Conservation (phyloP, 768 basidiomycete species). For the Russula olivacea region DNA sequence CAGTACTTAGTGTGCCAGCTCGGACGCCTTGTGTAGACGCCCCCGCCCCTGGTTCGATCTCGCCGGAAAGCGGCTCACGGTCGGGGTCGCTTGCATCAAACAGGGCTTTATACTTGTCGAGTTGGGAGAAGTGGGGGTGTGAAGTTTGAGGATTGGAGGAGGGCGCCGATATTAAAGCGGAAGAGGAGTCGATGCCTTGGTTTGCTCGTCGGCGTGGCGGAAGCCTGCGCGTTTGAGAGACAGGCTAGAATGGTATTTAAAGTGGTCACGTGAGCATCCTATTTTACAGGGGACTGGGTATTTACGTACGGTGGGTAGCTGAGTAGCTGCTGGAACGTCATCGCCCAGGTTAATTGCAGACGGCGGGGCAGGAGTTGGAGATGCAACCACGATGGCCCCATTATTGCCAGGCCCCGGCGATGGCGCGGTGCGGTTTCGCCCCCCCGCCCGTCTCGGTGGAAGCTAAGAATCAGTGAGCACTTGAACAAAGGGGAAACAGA, state of each 20-base stretch:
- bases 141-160: background rate
- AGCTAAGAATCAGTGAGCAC: conserved; percentile 13
- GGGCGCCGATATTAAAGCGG: conserved; percentile 1
- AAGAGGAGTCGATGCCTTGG: background rate
- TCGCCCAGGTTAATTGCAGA: background rate
- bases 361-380: background rate
- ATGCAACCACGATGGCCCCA: background rate
- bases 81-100: conserved; percentile 25
- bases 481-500: background rate
- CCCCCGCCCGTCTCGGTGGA: conserved; percentile 14
- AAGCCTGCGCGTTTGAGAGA: conserved; percentile 14
- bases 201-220: conserved; percentile 21
- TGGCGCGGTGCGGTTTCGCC: background rate
- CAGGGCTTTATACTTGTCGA: conserved; percentile 23
- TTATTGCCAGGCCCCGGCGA: background rate
- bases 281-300: too few species aligned
- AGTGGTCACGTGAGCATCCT: background rate
- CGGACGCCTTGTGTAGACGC: background rate
- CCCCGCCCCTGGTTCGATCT: conserved; percentile 6
- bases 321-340: background rate
- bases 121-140: conserved; percentile 13
- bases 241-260: conserved; percentile 2
- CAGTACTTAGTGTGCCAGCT: background rate
- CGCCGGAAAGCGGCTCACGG: background rate
- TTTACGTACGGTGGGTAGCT: conserved; percentile 16